Evolutionary conservation across 1,139 yeast genomes (phyloP).

Genomic region (Blastobotrys malaysiensis): DNA sequence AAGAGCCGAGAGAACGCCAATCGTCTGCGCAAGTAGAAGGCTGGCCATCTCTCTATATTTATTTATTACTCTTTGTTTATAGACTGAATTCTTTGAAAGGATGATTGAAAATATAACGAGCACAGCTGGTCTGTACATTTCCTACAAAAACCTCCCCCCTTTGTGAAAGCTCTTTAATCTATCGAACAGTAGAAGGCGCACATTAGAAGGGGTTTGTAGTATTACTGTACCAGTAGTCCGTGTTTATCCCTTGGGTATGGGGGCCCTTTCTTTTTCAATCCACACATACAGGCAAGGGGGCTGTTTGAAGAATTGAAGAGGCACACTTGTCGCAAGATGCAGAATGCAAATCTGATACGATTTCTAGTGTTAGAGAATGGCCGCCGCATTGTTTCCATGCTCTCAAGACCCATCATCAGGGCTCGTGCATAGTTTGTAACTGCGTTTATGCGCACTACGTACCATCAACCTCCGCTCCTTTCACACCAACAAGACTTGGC

Average conservation of each 20-base stretch:
- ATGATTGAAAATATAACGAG: neutral
- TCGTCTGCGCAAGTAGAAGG: neutral
- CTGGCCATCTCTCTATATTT: neutral
- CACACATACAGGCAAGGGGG: neutral
- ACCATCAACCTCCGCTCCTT: neutral
- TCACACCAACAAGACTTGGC: neutral
- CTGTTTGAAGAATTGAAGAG: neutral
- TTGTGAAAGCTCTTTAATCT: too few species aligned
- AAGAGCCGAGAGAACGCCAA: constrained; percentile 10
- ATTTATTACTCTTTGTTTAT: neutral
- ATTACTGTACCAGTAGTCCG: too few species aligned
- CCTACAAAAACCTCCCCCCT: neutral
- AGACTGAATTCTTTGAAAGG: neutral
- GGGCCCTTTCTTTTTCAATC: neutral
- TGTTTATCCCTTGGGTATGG: neutral
- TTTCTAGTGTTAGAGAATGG: neutral
- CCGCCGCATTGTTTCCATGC: neutral
- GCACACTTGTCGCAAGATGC: neutral
- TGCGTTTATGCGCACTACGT: neutral
- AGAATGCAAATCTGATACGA: neutral
- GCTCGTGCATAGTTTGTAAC: neutral
- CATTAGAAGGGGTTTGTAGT: too few species aligned
- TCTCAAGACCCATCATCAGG: neutral
- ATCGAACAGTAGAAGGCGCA: too few species aligned
- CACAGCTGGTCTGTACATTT: neutral